These are phyloP conservation scores for Penicillium salamii DNA, from an alignment of 495 filamentous ascomycete species.

Conservation along the genomic window DNA sequence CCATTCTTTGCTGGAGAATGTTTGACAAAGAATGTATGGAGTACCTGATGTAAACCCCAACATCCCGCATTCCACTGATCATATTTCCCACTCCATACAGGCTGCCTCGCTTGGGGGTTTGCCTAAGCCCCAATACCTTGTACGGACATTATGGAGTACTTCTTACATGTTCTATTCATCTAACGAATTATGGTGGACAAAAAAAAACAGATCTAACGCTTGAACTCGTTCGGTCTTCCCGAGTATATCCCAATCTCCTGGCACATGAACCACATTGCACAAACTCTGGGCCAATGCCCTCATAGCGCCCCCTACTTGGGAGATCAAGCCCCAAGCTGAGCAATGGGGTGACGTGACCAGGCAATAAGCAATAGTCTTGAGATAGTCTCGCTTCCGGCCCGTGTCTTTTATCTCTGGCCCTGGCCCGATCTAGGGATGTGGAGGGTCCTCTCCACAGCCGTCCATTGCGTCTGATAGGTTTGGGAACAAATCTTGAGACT, in stretches of 20 bases:
- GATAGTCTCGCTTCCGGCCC: not conserved
- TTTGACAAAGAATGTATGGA: not conserved
- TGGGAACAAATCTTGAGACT: not conserved
- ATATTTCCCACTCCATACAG: no score
- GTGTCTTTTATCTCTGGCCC: not conserved
- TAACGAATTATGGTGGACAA: no score
- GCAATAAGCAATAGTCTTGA: not conserved
- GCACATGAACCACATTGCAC: constrained; percentile 9
- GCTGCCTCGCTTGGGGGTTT: no score
- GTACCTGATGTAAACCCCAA: no score
- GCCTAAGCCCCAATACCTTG: no score
- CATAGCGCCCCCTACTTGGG: constrained; percentile 5
- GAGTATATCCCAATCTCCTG: not conserved
- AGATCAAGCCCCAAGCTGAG: not conserved
- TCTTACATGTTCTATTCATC: no score
- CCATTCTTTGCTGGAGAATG: constrained; percentile 8
- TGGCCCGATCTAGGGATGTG: not conserved
- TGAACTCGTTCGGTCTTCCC: no score
- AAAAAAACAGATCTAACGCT: no score
- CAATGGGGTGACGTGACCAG: not conserved
- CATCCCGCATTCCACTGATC: no score
- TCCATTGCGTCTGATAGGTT: not conserved
- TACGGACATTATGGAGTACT: no score
- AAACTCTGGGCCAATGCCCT: constrained; percentile 6
- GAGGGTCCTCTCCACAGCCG: not conserved